Evolutionary conservation across 1,284 basidiomycete genomes (phyloP), one percentile per base, ranked within the genome.

Genomic region (Ustilago esculenta): DNA sequence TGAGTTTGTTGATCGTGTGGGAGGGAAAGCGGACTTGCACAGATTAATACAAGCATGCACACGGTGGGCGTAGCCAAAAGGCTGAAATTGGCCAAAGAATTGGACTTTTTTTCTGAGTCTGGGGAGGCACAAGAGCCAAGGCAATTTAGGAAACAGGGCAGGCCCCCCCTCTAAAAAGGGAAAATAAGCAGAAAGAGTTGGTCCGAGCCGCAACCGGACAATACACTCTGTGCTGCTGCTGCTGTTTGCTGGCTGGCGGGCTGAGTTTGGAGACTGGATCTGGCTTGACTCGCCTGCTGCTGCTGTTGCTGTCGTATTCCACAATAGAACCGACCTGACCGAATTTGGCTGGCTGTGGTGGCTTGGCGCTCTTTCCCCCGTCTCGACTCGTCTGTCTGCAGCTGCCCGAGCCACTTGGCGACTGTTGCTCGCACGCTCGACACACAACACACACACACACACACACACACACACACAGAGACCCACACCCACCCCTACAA

Each of bases 201-300:
- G 49, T 51, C 49, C 49, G 49, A 51, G 40, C 33, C 33, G 33
- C 33, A 35, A 35, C 33, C 33, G 33, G 27, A 29, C 27, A 7
- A 6, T 29, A 12, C 27, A 7, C 7, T 12, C 12, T 29, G 7
- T 29, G 27, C 27, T 29, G 27, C 27, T 29, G 6, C 27, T 29
- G 27, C 27, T 29, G 27, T 12, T 29, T 6, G 27, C 27, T 6
- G 27, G 27, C 27, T 29, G 27, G 27, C 27, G 27, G 27, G 27
- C 27, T 29, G 27, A 29, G 27, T 29, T 29, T 29, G 6, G 12
- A 12, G 27, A 29, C 27, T 29, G 7, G 27, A 7, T 12, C 27
- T 7, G 27, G 27, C 27, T 29, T 29, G 27, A 29, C 27, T 29
- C 27, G 27, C 12, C 27, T 29, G 27, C 27, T 29, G 27, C 27